Evolutionary conservation across 805 yeast genomes (phyloP), one percentile per base, ranked within the genome.

Genomic region (Candida endomychidarum): DNA sequence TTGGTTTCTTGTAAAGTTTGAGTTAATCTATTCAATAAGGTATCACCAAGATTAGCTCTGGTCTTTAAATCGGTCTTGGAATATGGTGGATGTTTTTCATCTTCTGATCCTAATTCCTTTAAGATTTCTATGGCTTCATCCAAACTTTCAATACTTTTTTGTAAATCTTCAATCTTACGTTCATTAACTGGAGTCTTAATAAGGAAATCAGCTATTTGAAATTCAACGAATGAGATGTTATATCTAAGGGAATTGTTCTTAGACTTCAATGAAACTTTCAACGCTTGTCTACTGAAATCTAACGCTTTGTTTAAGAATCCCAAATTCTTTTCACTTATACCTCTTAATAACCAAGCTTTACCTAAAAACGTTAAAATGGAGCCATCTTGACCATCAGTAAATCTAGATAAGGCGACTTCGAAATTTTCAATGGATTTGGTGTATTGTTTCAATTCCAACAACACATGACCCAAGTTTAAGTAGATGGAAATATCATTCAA

Each of bases 391-490:
- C 77, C 76, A 42, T 76, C 76, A 26, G 81, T 74, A 55, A 75
- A 84, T 56, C 83, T 75, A 19, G 74, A 72, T 44, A 86, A 67
- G 0, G 96, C 96, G 52, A 85, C 74, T 47, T 86, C 91, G 63
- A 91, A 93, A 54, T 79, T 77, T 61, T 93, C 98, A 54, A 90
- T 83, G 1, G 97, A 91, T 52, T 89, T 86, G 2, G 83, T 71
- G 55, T 70, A 89, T 57, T 90, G 95, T 48, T 83, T 81, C 58
- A 87, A 75, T 44, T 90, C 97, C 33, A 84, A 64, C 38, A 86
- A 71, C 45, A 91, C 90, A 60, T 93, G 96, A 0, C 96, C 98
- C 54, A 87, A 64, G 59, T 93, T 93, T 51, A 91, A 70, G 57
- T 81, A 87, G 10, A 89, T 82, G 8, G 93, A 80, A 40, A 84